These are phyloP conservation scores for Cryomyces minteri DNA, from an alignment of 495 filamentous ascomycete genomes.

Conservation along the genomic window DNA sequence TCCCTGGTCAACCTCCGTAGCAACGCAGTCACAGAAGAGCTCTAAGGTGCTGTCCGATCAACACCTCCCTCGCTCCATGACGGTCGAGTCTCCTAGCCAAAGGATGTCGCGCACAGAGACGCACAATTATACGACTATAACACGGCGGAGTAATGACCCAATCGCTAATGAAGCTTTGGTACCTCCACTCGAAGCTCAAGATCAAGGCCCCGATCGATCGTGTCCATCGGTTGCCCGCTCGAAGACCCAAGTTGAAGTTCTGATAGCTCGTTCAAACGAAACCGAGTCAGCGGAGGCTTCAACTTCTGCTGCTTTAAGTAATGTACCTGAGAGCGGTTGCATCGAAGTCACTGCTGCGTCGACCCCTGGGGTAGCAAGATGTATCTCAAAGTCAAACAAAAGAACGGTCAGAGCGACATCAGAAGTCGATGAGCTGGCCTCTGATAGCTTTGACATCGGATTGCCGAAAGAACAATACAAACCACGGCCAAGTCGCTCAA, in stretches of 20 bases:
- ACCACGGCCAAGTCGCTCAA: conserved; percentile 5
- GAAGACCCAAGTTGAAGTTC: not conserved
- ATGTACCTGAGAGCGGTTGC: not conserved
- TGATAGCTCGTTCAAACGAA: not conserved
- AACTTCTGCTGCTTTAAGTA: not conserved
- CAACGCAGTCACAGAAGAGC: not conserved
- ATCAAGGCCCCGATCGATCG: not conserved
- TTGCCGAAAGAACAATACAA: conserved; percentile 17
- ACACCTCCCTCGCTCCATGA: not conserved
- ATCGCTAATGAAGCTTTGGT: not conserved
- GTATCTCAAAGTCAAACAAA: not conserved
- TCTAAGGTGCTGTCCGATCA: not conserved
- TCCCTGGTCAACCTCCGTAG: conserved; percentile 11
- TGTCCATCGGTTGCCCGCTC: not conserved
- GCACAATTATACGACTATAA: not conserved
- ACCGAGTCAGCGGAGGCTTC: not conserved
- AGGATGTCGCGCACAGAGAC: not conserved
- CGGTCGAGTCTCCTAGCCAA: not conserved
- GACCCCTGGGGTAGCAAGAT: not conserved
- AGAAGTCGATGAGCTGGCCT: conserved; percentile 5
- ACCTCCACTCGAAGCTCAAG: not conserved
- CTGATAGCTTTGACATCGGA: conserved; percentile 11
- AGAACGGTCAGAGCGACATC: not conserved
- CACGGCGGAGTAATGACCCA: not conserved
- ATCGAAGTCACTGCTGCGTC: not conserved